Conservation (phyloP, 176 grass and related monocot genomes). For the Themeda triandra region DNA sequence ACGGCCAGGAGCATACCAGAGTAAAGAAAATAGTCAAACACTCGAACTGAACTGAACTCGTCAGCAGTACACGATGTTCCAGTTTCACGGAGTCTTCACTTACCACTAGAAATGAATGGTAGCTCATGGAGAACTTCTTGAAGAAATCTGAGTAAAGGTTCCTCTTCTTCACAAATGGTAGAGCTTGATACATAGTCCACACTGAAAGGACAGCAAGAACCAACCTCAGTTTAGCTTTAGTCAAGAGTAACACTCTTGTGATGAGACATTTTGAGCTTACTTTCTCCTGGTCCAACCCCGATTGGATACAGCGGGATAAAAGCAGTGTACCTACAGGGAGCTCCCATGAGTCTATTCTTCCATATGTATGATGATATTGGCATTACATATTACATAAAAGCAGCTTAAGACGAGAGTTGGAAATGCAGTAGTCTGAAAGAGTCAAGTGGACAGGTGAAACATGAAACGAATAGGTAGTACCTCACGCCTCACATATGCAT, state of each 20-base stretch:
- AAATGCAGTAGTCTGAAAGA: neutral
- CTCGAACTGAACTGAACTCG: neutral
- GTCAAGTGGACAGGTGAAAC: neutral
- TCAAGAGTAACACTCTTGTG: neutral
- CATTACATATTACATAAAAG: neutral
- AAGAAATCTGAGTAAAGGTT: constrained; percentile 75
- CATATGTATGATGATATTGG: neutral
- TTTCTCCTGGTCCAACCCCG: constrained; percentile 90
- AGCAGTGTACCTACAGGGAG: constrained; percentile 73
- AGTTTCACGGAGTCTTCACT: neutral
- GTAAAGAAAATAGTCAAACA: neutral
- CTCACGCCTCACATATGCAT: neutral
- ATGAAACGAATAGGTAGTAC: neutral
- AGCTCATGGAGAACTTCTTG: constrained; percentile 68
- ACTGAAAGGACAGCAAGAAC: constrained; percentile 42
- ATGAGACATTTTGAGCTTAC: constrained; percentile 41
- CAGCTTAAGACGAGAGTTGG: neutral
- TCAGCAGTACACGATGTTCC: neutral
- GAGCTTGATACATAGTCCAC: constrained; percentile 88
- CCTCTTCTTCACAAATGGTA: constrained; percentile 74
- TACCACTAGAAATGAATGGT: constrained; percentile 77
- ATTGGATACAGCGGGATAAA: constrained; percentile 92
- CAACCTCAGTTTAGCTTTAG: neutral
- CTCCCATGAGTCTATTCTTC: neutral
- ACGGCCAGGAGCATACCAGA: neutral